Evolutionary conservation across 805 yeast species (phyloP).

Genomic region (Tetrapisispora pingtungensis): DNA sequence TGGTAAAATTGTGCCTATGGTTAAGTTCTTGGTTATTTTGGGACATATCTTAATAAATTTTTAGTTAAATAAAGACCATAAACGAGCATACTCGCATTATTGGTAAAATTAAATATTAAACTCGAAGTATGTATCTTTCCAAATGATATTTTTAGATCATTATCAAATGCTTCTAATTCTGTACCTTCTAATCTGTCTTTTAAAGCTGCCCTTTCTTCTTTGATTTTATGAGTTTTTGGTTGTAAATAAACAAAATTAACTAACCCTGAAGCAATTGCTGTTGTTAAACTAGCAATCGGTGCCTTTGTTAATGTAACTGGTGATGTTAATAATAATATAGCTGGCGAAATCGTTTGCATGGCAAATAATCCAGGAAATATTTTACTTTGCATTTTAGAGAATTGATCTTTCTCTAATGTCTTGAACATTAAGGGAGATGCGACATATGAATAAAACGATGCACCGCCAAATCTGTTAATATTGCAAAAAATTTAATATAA

Average conservation of each 20-base stretch:
- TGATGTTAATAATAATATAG: conserved; percentile 56
- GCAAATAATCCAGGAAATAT: conserved; percentile 77
- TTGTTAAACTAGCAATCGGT: conserved; percentile 19
- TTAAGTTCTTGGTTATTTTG: conserved; percentile 14
- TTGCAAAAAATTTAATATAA: neutral
- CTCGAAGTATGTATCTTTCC: conserved; percentile 74
- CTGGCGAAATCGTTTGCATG: conserved; percentile 63
- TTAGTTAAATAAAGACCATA: conserved; percentile 56
- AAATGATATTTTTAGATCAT: conserved; percentile 50
- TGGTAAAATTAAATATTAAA: conserved; percentile 51
- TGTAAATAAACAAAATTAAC: conserved; percentile 55
- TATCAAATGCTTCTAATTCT: conserved; percentile 3
- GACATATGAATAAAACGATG: conserved; percentile 62
- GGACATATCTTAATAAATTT: conserved; percentile 27
- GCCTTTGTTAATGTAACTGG: conserved; percentile 47
- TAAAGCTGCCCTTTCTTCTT: conserved; percentile 33
- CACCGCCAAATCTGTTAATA: conserved; percentile 46
- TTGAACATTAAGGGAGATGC: conserved; percentile 75
- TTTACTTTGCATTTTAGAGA: conserved; percentile 63
- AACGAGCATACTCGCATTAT: conserved; percentile 50
- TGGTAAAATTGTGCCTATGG: neutral
- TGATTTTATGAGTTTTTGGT: conserved; percentile 52
- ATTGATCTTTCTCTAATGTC: conserved; percentile 62
- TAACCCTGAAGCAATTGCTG: conserved; percentile 51
- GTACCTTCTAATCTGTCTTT: conserved; percentile 10